phyloP scores from a whole-genome alignment of 139 green algal species.

The Coelastrella sp. region DNA sequence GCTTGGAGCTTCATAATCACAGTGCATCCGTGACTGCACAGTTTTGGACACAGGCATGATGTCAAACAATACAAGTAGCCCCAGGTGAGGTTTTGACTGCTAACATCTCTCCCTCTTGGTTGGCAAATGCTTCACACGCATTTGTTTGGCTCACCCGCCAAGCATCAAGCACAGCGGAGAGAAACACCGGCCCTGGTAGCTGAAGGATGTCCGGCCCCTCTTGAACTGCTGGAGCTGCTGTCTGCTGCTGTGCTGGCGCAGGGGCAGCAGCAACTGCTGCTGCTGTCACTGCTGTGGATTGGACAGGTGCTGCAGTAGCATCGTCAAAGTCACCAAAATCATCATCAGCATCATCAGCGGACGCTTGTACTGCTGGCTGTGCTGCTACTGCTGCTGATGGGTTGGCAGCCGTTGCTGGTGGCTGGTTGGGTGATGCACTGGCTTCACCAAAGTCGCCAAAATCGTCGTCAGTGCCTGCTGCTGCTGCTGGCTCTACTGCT shows the following conservation, averaged over 20 bases:
- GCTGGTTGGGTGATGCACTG: background rate
- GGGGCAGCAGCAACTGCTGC: background rate
- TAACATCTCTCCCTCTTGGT: background rate
- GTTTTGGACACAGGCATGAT: too few relatives aligned
- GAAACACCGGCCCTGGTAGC: background rate
- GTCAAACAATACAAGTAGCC: too few relatives aligned
- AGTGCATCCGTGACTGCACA: too few relatives aligned
- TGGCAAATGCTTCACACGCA: background rate
- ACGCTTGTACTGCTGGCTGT: background rate
- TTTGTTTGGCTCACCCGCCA: conserved; percentile 37
- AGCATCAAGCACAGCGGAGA: conserved; percentile 23
- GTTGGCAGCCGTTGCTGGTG: too few relatives aligned
- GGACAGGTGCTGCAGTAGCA: background rate
- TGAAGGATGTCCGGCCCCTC: conserved; percentile 21
- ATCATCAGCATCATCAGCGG: too few relatives aligned
- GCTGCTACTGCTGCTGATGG: too few relatives aligned
- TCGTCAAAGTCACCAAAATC: conserved; percentile 17
- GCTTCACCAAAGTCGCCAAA: conserved; percentile 29
- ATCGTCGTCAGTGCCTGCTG: background rate
- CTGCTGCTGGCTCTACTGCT: background rate
- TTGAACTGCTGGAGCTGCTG: background rate
- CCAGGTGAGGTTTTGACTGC: background rate
- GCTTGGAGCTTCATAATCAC: too few relatives aligned
- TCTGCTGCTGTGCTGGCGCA: background rate
- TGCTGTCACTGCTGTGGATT: background rate